Evolutionary conservation across 2,329 filamentous ascomycete species (phyloP).

Genomic region (Neonectria neomacrospora): DNA sequence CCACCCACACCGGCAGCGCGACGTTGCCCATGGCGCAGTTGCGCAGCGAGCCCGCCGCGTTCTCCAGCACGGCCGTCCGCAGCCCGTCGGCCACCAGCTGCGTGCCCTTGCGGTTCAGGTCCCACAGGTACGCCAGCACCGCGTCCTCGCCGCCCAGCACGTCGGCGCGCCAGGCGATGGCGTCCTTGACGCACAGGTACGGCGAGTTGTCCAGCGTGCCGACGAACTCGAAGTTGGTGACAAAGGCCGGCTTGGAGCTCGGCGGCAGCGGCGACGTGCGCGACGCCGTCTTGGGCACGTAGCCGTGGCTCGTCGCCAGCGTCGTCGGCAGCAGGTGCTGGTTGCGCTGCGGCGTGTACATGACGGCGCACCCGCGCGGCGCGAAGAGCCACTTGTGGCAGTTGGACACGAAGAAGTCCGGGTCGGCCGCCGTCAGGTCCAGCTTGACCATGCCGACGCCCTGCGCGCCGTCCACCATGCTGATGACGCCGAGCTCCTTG

Average conservation of each 20-base stretch:
- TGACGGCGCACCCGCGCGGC: slow-evolving; percentile 81
- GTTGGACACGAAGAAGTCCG: slow-evolving; percentile 90
- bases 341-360: slow-evolving; percentile 82
- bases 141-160: slow-evolving; percentile 78
- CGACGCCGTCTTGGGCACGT: slow-evolving; percentile 57
- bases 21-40: slow-evolving; percentile 80
- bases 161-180: slow-evolving; percentile 75
- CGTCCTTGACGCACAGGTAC: slow-evolving; percentile 77
- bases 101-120: slow-evolving; percentile 73
- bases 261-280: slow-evolving; percentile 56
- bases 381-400: slow-evolving; percentile 91
- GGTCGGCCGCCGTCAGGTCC: slow-evolving; percentile 72
- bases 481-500: slow-evolving; percentile 73
- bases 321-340: slow-evolving; percentile 80
- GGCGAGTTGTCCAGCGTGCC: slow-evolving; percentile 80
- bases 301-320: slow-evolving; percentile 84
- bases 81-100: slow-evolving; percentile 69
- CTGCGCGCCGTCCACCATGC: slow-evolving; percentile 86
- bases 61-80: slow-evolving; percentile 78
- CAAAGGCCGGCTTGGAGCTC: slow-evolving; percentile 67
- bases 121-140: slow-evolving; percentile 72
- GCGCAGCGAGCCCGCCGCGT: slow-evolving; percentile 68
- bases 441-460: slow-evolving; percentile 82
- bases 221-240: slow-evolving; percentile 78
- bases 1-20: slow-evolving; percentile 70